Conservation (phyloP, 345 rosid genomes). For the Salix koriyanagi region DNA sequence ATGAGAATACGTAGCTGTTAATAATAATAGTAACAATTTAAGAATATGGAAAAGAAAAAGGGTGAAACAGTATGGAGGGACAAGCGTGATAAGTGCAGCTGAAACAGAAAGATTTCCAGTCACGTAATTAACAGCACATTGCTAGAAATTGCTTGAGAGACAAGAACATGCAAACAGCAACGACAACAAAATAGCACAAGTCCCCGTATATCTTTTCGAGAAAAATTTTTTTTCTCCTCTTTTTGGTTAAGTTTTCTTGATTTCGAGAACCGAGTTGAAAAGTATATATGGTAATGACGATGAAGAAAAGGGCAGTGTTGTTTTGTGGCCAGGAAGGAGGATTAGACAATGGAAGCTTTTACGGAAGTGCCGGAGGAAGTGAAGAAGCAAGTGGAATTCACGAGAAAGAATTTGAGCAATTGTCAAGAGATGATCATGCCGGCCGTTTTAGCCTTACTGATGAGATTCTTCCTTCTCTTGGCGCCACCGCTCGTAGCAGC, state of each 20-base stretch:
- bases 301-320: conserved; percentile 1
- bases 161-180: not conserved
- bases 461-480: conserved; percentile 73
- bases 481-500: conserved; percentile 38
- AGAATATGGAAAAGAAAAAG: no score
- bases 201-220: not conserved
- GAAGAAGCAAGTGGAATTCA: not conserved
- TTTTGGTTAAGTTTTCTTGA: not conserved
- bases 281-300: not conserved
- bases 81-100: not conserved
- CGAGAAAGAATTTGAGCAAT: conserved; percentile 17
- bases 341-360: not conserved
- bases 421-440: conserved; percentile 34
- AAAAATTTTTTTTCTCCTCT: not conserved
- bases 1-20: no score
- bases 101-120: not conserved
- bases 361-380: not conserved
- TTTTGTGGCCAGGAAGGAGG: conserved; percentile 4
- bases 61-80: not conserved
- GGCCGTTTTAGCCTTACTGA: conserved; percentile 58
- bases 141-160: not conserved
- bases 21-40: no score
- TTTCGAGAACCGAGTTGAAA: not conserved
- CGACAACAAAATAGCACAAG: not conserved
- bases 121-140: not conserved